Base-by-base conservation (phyloP, 2,329 filamentous ascomycete genomes). In the Balansia obtecta region DNA sequence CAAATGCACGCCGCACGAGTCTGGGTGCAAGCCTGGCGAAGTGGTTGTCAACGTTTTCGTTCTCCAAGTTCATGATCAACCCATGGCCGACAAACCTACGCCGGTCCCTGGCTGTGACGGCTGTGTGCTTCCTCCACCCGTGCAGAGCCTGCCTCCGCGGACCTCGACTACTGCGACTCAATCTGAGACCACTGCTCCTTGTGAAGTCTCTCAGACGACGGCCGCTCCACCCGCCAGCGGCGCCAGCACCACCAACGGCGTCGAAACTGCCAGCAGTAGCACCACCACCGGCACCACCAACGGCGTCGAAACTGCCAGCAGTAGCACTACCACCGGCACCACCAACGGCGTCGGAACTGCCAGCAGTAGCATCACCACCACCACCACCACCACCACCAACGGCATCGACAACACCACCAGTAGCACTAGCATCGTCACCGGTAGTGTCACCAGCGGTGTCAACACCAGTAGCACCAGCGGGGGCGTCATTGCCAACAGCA, bases 1-100 rank as follows among this genome's bases (percentile, higher is more conserved):
- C 40, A 60, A 56, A 13, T 66, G 64, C 49, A 52, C 54, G 13
- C 47, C 54, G 37, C 59, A 59, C 41, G 56, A 61, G 50, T 37
- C 52, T 9, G 58, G 56, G 40, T 66, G 64, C 58, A 53, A 52
- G 13, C 51, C 55, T 15, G 62, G 61, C 22, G 54, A 62, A 0
- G 58, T 56, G 45, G 53, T 59, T 20, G 57, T 56, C 22, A 52
- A 56, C n/a, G 50, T 54, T 4, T 27, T 55, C 27, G 50, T 55
- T 12, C 54, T 64, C 45, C 63, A 58, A 18, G 40, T 66, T 34
- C 52, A 53, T 10, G 60, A 62, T 16, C 57, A 60, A 34, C 55
- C 56, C n/a, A 55, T 58, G 37, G 50, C 53, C 13, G 53, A 57
- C 38, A 49, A 52, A 44, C 60, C 61, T 0, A 63, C 56, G 1